phyloP scores from a whole-genome alignment of 306 rosid species.

The Carpinus viminea region DNA sequence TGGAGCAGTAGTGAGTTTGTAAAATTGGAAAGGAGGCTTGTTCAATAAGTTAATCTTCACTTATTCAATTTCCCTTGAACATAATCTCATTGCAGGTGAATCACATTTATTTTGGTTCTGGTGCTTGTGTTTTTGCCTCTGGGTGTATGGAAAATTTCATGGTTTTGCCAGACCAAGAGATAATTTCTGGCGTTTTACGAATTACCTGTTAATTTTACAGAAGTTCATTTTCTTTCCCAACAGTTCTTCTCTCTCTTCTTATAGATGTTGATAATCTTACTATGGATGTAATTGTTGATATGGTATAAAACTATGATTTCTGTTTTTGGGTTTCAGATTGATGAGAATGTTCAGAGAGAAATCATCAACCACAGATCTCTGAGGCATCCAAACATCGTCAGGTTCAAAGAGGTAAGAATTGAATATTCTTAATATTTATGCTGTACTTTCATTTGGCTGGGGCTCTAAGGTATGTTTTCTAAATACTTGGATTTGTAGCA shows the following conservation, averaged over 20 bases:
- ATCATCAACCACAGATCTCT: constrained; percentile 80
- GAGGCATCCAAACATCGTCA: constrained; percentile 84
- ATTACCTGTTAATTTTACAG: too few relatives aligned
- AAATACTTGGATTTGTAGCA: not conserved
- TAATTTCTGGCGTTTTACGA: too few relatives aligned
- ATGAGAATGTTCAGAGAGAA: constrained; percentile 85
- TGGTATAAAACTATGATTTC: constrained; percentile 12
- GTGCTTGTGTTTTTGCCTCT: too few relatives aligned
- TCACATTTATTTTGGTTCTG: too few relatives aligned
- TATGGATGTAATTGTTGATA: not conserved
- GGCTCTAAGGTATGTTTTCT: not conserved
- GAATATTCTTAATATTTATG: constrained; percentile 13
- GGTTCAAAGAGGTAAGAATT: constrained; percentile 77
- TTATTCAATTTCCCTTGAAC: too few relatives aligned
- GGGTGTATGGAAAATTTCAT: too few relatives aligned
- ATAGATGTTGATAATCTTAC: not conserved
- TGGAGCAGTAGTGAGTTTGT: too few relatives aligned
- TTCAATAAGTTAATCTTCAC: too few relatives aligned
- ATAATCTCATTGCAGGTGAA: too few relatives aligned
- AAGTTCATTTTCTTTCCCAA: not conserved
- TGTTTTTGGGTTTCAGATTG: constrained; percentile 62
- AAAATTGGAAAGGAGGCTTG: too few relatives aligned
- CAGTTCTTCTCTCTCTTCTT: not conserved
- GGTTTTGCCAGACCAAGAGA: too few relatives aligned
- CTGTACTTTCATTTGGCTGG: not conserved